phyloP scores from a whole-genome alignment of 2,329 filamentous ascomycete genomes.

The Calonectria montana region DNA sequence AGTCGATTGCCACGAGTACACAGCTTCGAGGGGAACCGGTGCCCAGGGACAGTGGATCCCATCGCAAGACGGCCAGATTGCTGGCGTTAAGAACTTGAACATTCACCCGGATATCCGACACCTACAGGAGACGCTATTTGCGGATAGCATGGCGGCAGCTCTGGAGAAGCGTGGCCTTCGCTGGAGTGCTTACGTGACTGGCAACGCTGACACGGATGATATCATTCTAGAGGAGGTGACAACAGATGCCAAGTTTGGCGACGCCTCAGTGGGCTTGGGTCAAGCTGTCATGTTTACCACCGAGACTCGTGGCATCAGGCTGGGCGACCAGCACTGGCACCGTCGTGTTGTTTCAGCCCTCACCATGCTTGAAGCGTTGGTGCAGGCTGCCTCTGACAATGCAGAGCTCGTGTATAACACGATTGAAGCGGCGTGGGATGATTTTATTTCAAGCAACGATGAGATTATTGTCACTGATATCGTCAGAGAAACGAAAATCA shows the following conservation, averaged over 20 bases:
- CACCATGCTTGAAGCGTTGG: conserved; percentile 38
- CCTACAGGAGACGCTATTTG: conserved; percentile 34
- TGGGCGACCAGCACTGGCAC: conserved; percentile 48
- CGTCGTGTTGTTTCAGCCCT: conserved; percentile 44
- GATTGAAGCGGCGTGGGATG: conserved; percentile 36
- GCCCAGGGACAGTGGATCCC: conserved; percentile 38
- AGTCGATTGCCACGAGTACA: conserved; percentile 42
- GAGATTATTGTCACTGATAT: conserved; percentile 42
- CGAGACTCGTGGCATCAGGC: conserved; percentile 43
- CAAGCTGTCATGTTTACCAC: conserved; percentile 43
- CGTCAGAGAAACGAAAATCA: conserved; percentile 33
- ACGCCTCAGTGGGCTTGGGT: conserved; percentile 40
- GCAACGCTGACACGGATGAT: conserved; percentile 22
- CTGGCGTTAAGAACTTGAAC: conserved; percentile 43
- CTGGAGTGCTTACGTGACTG: conserved; percentile 43
- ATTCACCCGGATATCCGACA: conserved; percentile 44
- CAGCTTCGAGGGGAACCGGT: conserved; percentile 39
- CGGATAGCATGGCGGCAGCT: conserved; percentile 30
- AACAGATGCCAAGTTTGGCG: conserved; percentile 38
- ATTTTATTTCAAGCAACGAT: conserved; percentile 36
- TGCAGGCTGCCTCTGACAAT: conserved; percentile 42
- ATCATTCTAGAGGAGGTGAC: conserved; percentile 42
- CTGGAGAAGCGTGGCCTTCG: conserved; percentile 39
- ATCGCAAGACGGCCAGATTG: conserved; percentile 41
- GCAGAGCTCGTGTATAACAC: conserved; percentile 31